Evolutionary conservation across 306 rosid genomes (phyloP), one percentile per base, ranked within the genome.

Genomic region (Cercis canadensis): DNA sequence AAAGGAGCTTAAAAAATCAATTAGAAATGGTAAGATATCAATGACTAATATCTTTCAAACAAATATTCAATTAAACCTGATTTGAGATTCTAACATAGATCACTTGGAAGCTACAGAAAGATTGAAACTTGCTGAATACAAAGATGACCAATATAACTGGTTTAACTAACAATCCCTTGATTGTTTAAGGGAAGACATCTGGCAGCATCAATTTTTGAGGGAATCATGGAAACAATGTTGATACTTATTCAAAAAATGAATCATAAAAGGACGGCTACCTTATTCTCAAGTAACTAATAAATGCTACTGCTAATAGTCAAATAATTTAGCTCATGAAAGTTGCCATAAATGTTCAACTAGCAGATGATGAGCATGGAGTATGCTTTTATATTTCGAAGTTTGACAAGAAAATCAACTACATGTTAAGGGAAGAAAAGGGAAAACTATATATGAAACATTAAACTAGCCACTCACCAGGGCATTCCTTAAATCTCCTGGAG

Each of bases 401-500:
- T 10, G 33, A 47, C 47, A 13, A 29, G 40, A 49, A 52, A 56
- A 55, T 21, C 4, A 5, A 55, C 40, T 7, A 52, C 10, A 19
- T 36, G 4, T 58, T 5, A 8, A 4, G 24, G 46, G 13, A 17
- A 36, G 9, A 50, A 13, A 67, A 24, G 6, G 8, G n/a, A n/a
- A 33, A 41, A 15, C 15, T 11, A 16, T 15, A n/a, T 16, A 21
- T 2, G 49, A 60, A 62, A 65, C 59, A 54, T 11, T 57, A 73
- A 39, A 37, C 13, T 68, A 78, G 74, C 12, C 34, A 87, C 95
- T 67, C 66, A 94, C 97, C 74, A 88, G 73, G 29, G 95, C 88
- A 74, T 84, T 75, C 31, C 50, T 75, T 72, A 89, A 75, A 76
- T 63, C 90, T 75, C 98, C 90, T 3, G 94, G 57, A 32, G 97